Evolutionary conservation across 2,329 filamentous ascomycete species (phyloP).

Genomic region (Nemania sp.): DNA sequence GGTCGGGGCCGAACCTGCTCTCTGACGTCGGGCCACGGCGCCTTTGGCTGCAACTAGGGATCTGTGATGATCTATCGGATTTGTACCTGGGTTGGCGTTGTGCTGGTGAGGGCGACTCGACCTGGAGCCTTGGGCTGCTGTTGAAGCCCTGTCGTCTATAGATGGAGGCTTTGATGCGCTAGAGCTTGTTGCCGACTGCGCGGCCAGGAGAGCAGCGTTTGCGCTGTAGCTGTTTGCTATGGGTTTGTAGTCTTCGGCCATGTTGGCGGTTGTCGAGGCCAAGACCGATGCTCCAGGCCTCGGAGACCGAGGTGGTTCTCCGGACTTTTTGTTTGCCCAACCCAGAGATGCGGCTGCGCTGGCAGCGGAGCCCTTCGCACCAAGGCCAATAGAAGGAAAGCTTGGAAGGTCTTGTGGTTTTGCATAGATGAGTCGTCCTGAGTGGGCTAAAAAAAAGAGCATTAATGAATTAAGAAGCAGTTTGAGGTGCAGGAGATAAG

Average conservation of each 20-base stretch:
- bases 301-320: conserved; percentile 64
- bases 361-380: conserved; percentile 63
- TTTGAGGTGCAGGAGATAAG: conserved; percentile 25
- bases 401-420: conserved; percentile 74
- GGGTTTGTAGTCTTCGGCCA: conserved; percentile 38
- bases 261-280: conserved; percentile 47
- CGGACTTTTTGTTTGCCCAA: conserved; percentile 64
- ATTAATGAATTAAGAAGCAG: conserved; percentile 3
- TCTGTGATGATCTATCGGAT: conserved; percentile 61
- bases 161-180: conserved; percentile 56
- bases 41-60: conserved; percentile 78
- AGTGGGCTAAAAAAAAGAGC: conserved; percentile 30
- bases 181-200: conserved; percentile 54
- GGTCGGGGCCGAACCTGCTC: conserved; percentile 66
- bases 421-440: conserved; percentile 37
- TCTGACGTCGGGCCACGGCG: conserved; percentile 68
- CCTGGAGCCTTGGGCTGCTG: conserved; percentile 70
- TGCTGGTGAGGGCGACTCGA: conserved; percentile 50
- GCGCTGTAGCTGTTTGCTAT: conserved; percentile 68
- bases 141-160: conserved; percentile 62
- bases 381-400: conserved; percentile 70
- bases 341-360: conserved; percentile 76
- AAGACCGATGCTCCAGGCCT: conserved; percentile 64
- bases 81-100: conserved; percentile 48
- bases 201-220: conserved; percentile 75